Base-by-base conservation (phyloP, 2,329 filamentous ascomycete genomes). In the Fusarium napiforme region DNA sequence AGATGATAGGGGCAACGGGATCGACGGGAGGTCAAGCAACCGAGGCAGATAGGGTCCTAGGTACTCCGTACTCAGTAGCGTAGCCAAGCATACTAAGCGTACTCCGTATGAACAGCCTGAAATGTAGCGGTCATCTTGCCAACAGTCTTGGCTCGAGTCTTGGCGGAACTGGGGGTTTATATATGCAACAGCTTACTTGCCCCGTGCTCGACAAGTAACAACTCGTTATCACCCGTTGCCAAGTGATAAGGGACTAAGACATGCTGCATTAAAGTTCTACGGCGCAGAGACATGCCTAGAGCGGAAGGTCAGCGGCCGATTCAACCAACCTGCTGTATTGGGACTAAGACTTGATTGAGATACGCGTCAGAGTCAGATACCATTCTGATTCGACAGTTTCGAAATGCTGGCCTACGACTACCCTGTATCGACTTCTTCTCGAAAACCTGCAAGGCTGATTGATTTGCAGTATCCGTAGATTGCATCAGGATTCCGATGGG, bases 111-210 rank as follows among this genome's bases (percentile, higher is more conserved):
- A n/a, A 23, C 61, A 53, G 36, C 55, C 39, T 56, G 43, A 47
- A 55, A 56, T 47, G 60, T 32, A 56, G 58, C 32, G 40, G 49
- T 64, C 58, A 69, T 64, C 10, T 64, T 69, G 59, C 45, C 36
- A 69, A 28, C 50, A 69, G 40, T 68, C 36, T 68, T 61, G 43
- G 45, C 63, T 32, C n/a, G 37, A 67, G 63, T 69, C 66, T 69
- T 69, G 65, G 67, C 67, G 65, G 59, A 42, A 58, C 45, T 30
- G 58, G 50, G 57, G 50, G 45, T 18, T 42, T 69, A 69, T 69
- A 69, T 69, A 57, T 69, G 37, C 50, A 37, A 50, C 40, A 52
- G n/a, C 60, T 47, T 30, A 45, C 43, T 30, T 10, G 49, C 40
- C 47, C 47, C 26, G 45, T 42, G 45, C 39, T 52, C 14, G 28